phyloP scores from a whole-genome alignment of 1,284 basidiomycete genomes.

The Pterulicium gracile region DNA sequence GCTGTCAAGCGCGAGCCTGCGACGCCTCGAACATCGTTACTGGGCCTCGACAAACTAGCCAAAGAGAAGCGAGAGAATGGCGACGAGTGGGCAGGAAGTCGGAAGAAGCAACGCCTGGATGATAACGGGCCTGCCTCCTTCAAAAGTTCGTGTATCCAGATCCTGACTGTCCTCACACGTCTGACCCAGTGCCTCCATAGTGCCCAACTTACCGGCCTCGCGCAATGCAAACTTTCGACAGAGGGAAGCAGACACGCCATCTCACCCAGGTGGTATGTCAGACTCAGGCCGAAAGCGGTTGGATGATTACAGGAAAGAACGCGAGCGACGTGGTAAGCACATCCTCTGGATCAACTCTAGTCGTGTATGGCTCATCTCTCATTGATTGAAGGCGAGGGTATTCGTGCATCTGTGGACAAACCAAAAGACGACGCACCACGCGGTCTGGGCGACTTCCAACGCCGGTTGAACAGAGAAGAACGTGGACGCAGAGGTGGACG shows the following conservation, averaged over 20 bases:
- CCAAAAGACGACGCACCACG: slow-evolving; percentile 43
- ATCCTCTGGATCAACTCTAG: too few relatives aligned
- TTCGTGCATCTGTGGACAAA: slow-evolving; percentile 39
- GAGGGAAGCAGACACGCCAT: slow-evolving; percentile 83
- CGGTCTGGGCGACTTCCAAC: slow-evolving; percentile 63
- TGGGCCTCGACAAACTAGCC: slow-evolving; percentile 83
- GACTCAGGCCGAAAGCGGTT: slow-evolving; percentile 60
- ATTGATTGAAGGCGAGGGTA: slow-evolving; percentile 35
- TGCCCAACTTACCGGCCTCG: slow-evolving; percentile 60
- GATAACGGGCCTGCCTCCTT: slow-evolving; percentile 60
- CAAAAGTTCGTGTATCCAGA: slow-evolving; percentile 53
- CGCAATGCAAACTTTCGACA: slow-evolving; percentile 54
- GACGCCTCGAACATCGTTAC: slow-evolving; percentile 62
- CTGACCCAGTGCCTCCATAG: slow-evolving; percentile 28
- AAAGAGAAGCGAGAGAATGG: slow-evolving; percentile 60
- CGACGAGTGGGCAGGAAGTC: slow-evolving; percentile 31
- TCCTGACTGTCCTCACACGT: neutral
- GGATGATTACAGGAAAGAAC: slow-evolving; percentile 64
- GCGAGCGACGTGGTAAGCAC: slow-evolving; percentile 52
- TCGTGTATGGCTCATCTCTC: neutral
- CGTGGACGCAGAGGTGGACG: slow-evolving; percentile 27
- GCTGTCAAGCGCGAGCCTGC: slow-evolving; percentile 61
- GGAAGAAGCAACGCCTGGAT: slow-evolving; percentile 60
- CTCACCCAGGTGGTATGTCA: slow-evolving; percentile 84
- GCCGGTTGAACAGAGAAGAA: slow-evolving; percentile 54